Evolutionary conservation across 1,284 basidiomycete genomes (phyloP), one percentile per base, ranked within the genome.

Genomic region (Cutaneotrichosporon daszewskae): DNA sequence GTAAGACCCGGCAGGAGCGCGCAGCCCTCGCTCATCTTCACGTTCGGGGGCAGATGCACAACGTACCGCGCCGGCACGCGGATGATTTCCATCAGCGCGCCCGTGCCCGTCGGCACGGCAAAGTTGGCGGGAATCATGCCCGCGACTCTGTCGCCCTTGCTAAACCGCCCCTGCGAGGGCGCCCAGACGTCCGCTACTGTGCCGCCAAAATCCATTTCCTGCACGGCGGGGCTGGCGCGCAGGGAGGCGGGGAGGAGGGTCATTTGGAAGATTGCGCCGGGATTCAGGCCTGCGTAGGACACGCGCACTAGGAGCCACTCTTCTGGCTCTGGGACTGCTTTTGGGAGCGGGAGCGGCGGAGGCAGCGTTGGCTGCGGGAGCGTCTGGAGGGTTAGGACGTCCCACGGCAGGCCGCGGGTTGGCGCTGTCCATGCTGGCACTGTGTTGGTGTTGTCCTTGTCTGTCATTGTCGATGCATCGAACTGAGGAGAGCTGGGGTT

Each of bases 131-230:
- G 49, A 5, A 51, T 29, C 37, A 51, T 37, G 22, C 34, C 45
- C 5, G 23, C 28, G 10, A 51, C 36, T 12, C 19, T 22, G 32
- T 51, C 49, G 26, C 49, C 49, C 14, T 10, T 14, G 12, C 25
- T 25, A 39, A 49, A 38, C 33, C 40, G 40, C 17, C 18, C 7
- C 5, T 10, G 18, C 19, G 33, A 23, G 12, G 14, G 45, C 5
- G 10, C 5, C 49, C 49, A 51, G 3, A 36, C 38, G n/a, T 51
- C 49, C 10, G 45, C 27, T 22, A 51, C 49, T 6, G 23, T 31
- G 27, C 49, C 49, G 7, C 26, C 11, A 1, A 51, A 20, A n/a
- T 51, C 45, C 41, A 51, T 44, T 34, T 51, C 49, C 18, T 41
- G 42, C 6, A 37, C 29, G 14, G 9, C 8, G 18, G 25, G 18